phyloP scores from a whole-genome alignment of 1,284 basidiomycete species.

The Apiotrichum gracile region DNA sequence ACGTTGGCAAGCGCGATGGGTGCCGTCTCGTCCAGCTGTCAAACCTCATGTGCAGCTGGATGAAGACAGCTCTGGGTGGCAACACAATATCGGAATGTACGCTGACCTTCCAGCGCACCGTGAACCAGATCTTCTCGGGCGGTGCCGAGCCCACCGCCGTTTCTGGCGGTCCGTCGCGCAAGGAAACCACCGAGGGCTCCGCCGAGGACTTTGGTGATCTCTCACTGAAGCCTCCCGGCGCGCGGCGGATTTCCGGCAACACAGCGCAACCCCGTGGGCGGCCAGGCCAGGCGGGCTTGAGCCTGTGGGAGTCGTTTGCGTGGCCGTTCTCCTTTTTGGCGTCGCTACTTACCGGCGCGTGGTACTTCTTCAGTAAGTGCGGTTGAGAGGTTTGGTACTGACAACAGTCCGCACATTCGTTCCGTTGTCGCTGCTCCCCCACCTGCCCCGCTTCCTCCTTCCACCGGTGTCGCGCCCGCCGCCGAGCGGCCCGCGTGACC shows the following conservation, averaged over 20 bases:
- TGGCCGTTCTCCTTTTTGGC: conserved; percentile 36
- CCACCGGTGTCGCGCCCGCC: conserved; percentile 29
- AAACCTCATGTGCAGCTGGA: too few relatives aligned
- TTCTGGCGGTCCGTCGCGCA: conserved; percentile 1
- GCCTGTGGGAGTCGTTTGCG: conserved; percentile 25
- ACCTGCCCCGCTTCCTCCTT: conserved; percentile 41
- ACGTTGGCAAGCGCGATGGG: not conserved
- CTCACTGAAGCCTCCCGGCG: conserved; percentile 6
- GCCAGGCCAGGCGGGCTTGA: conserved; percentile 2
- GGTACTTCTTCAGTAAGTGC: conserved; percentile 47
- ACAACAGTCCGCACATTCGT: conserved; percentile 41
- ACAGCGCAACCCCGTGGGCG: not conserved
- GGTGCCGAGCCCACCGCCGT: conserved; percentile 4
- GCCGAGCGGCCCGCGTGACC: conserved; percentile 24
- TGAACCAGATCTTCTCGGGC: conserved; percentile 36
- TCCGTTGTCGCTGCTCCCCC: conserved; percentile 39
- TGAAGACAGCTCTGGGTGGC: too few relatives aligned
- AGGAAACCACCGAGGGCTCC: conserved; percentile 9
- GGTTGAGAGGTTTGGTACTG: not conserved
- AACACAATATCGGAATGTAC: too few relatives aligned
- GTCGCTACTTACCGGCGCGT: conserved; percentile 36
- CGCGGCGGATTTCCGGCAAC: conserved; percentile 18
- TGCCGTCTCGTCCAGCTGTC: not conserved
- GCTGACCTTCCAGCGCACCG: conserved; percentile 30
- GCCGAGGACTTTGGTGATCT: conserved; percentile 10